phyloP scores from a whole-genome alignment of 257 asterid genomes.

The Linaria vulgaris region DNA sequence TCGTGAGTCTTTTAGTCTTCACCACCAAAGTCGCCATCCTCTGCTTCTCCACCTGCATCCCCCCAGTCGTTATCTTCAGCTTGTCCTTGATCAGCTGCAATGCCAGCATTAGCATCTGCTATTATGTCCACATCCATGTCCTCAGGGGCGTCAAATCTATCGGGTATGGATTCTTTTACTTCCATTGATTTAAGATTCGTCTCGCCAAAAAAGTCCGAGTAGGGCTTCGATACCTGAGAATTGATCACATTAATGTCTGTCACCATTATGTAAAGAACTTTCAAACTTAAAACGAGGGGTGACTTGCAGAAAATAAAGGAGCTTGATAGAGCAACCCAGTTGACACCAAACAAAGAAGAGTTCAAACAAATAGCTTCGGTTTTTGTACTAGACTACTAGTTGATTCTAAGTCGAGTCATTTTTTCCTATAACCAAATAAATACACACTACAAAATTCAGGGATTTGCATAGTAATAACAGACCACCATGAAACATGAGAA shows the following conservation, averaged over 20 bases:
- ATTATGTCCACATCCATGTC: slow-evolving; percentile 37
- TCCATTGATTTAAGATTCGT: slow-evolving; percentile 46
- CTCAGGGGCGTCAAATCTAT: slow-evolving; percentile 27
- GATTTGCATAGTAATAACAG: not conserved
- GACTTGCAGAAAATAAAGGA: not conserved
- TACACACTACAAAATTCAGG: too few species aligned
- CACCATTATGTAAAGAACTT: not conserved
- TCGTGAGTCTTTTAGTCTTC: slow-evolving; percentile 38
- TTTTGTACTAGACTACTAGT: too few species aligned
- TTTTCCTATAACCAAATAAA: too few species aligned
- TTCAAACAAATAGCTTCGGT: too few species aligned
- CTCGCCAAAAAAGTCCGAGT: slow-evolving; percentile 55
- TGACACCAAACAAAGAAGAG: not conserved
- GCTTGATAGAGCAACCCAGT: not conserved
- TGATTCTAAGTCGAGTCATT: too few species aligned
- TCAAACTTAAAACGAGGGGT: not conserved
- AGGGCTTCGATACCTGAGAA: slow-evolving; percentile 85
- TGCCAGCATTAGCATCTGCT: slow-evolving; percentile 24
- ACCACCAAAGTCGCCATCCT: slow-evolving; percentile 56
- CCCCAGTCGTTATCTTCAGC: slow-evolving; percentile 50
- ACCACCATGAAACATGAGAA: not conserved
- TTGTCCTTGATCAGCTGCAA: slow-evolving; percentile 33
- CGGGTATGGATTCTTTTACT: slow-evolving; percentile 33
- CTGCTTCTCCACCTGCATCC: slow-evolving; percentile 51
- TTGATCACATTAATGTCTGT: slow-evolving; percentile 2